These are phyloP conservation scores for Cokeromyces recurvatus DNA, from an alignment of 371 early-diverging fungal species.

Conservation along the genomic window DNA sequence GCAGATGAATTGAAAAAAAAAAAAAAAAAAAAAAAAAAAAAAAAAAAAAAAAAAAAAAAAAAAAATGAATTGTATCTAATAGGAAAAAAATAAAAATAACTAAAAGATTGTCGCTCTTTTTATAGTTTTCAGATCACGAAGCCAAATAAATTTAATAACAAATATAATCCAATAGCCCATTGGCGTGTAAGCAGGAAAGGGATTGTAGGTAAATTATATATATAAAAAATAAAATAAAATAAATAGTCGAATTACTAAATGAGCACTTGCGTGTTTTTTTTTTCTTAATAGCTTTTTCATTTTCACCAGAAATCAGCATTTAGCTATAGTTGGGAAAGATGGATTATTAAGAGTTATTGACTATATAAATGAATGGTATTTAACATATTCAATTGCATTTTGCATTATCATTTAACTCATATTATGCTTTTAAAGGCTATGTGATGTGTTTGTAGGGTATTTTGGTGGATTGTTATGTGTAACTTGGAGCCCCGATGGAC, in stretches of 20 bases:
- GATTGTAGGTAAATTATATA: slow-evolving; percentile 50
- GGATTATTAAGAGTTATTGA: slow-evolving; percentile 72
- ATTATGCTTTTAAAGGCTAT: slow-evolving; percentile 30
- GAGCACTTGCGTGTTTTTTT: too few species aligned
- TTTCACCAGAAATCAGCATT: slow-evolving; percentile 77
- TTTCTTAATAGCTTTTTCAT: slow-evolving; percentile 51
- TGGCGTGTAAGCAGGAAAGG: slow-evolving; percentile 66
- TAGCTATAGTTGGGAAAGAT: slow-evolving; percentile 72
- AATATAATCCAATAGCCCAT: slow-evolving; percentile 66
- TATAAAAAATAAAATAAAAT: background rate
- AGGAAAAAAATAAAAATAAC: too few species aligned
- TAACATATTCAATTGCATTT: background rate
- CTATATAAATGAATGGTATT: slow-evolving; percentile 12
- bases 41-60: too few species aligned
- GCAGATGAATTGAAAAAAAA: slow-evolving; percentile 17
- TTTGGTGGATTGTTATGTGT: slow-evolving; percentile 82
- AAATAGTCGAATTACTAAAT: too few species aligned
- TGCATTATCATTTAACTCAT: too few species aligned
- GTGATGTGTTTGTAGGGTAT: slow-evolving; percentile 69
- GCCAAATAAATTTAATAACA: slow-evolving; percentile 38
- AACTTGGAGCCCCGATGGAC: slow-evolving; percentile 87
- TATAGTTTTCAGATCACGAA: slow-evolving; percentile 44
- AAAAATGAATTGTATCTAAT: too few species aligned
- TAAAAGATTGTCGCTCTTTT: background rate
- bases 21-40: background rate